Conservation (phyloP, 371 early-diverging fungal genomes). For the Choanephora cucurbitarum region DNA sequence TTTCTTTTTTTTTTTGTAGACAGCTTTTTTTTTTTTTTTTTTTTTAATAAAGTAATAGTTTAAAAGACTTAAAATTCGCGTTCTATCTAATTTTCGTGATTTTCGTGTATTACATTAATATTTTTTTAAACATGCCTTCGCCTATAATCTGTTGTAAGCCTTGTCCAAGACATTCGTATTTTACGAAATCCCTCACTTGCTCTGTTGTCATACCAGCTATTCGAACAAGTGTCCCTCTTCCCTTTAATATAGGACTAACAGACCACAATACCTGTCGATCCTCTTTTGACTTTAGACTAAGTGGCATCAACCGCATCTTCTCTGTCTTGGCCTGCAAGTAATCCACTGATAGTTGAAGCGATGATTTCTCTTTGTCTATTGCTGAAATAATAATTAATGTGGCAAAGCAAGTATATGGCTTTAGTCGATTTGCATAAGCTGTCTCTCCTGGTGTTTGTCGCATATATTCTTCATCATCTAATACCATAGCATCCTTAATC, state of each 20-base stretch:
- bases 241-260: slow-evolving; percentile 31
- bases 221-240: slow-evolving; percentile 40
- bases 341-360: slow-evolving; percentile 13
- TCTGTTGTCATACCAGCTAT: slow-evolving; percentile 51
- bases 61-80: no score
- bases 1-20: no score
- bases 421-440: slow-evolving; percentile 39
- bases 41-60: no score
- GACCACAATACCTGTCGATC: slow-evolving; percentile 41
- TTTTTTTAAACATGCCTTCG: slow-evolving; percentile 47
- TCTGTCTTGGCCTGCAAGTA: slow-evolving; percentile 30
- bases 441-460: slow-evolving; percentile 18
- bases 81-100: no score
- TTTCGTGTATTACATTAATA: slow-evolving; percentile 43
- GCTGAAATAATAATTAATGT: slow-evolving; percentile 38
- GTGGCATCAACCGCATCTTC: slow-evolving; percentile 31
- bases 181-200: slow-evolving; percentile 48
- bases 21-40: no score
- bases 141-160: slow-evolving; percentile 38
- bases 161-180: slow-evolving; percentile 34
- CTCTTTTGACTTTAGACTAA: slow-evolving; percentile 21
- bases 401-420: slow-evolving; percentile 49
- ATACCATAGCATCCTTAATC: slow-evolving; percentile 64
- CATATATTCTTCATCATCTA: slow-evolving; percentile 49
- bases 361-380: background rate